phyloP scores from a whole-genome alignment of 176 grass and related monocot genomes.

The Juncus inflexus region DNA sequence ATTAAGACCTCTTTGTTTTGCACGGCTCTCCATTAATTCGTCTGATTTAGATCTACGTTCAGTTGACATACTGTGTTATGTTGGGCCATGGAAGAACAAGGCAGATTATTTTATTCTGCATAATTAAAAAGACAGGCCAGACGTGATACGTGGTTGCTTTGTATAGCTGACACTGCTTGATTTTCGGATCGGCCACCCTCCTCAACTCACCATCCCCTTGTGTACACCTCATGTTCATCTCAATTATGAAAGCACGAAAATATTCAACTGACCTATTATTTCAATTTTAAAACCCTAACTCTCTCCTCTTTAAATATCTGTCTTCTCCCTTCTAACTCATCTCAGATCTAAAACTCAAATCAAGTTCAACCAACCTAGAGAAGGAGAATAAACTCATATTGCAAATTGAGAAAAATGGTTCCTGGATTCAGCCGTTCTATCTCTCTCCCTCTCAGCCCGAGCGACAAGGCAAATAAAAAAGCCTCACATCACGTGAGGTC shows the following conservation, averaged over 20 bases:
- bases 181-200: slow-evolving; percentile 47
- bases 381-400: no score
- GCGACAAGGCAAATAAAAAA: not conserved
- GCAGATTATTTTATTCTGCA: not conserved
- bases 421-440: slow-evolving; percentile 38
- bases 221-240: slow-evolving; percentile 1
- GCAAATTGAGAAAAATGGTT: slow-evolving; percentile 6
- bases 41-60: not conserved
- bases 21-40: no score
- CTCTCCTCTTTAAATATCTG: slow-evolving; percentile 10
- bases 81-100: slow-evolving; percentile 20
- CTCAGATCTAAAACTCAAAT: slow-evolving; percentile 7
- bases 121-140: not conserved
- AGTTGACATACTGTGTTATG: not conserved
- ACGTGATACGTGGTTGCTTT: slow-evolving; percentile 3
- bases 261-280: no score
- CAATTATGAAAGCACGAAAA: no score
- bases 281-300: not conserved
- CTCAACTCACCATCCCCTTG: no score
- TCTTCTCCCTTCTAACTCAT: not conserved
- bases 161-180: not conserved
- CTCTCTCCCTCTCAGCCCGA: slow-evolving; percentile 30
- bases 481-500: slow-evolving; percentile 39
- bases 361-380: not conserved
- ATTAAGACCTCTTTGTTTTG: no score